phyloP scores from a whole-genome alignment of 345 rosid genomes.

The Hypericum perforatum region DNA sequence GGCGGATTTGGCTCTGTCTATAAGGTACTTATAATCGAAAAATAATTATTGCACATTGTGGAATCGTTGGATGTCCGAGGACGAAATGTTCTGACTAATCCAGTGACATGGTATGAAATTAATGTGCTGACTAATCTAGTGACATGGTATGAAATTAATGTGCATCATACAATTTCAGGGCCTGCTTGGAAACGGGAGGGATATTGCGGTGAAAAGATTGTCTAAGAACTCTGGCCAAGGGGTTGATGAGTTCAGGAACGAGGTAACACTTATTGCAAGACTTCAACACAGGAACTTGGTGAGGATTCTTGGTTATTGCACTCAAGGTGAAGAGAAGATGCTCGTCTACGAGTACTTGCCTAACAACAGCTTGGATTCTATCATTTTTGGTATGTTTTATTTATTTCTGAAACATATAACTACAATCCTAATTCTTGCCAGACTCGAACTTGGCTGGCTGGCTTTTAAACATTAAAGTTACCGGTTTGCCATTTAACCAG shows the following conservation, averaged over 20 bases:
- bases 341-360: not conserved
- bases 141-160: too few species aligned
- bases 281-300: conserved; percentile 2
- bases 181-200: not conserved
- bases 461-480: too few species aligned
- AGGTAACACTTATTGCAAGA: not conserved
- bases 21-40: not conserved
- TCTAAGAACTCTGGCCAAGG: not conserved
- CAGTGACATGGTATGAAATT: too few species aligned
- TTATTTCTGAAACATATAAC: not conserved
- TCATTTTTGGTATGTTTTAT: not conserved
- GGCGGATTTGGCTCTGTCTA: not conserved
- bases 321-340: not conserved
- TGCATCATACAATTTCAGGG: not conserved
- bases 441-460: too few species aligned
- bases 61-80: too few species aligned
- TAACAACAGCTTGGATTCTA: not conserved
- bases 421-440: too few species aligned
- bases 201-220: not conserved
- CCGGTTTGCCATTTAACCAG: too few species aligned
- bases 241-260: not conserved
- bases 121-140: not conserved
- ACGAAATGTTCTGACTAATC: not conserved
- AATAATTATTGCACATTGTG: too few species aligned
- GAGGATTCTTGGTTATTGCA: not conserved